Percentiles rank a stretch among this genome's conserved stretches.
These are phyloP conservation scores for Hypoxylon trugodes DNA, from an alignment of 495 filamentous ascomycete species.

Conservation along the genomic window DNA sequence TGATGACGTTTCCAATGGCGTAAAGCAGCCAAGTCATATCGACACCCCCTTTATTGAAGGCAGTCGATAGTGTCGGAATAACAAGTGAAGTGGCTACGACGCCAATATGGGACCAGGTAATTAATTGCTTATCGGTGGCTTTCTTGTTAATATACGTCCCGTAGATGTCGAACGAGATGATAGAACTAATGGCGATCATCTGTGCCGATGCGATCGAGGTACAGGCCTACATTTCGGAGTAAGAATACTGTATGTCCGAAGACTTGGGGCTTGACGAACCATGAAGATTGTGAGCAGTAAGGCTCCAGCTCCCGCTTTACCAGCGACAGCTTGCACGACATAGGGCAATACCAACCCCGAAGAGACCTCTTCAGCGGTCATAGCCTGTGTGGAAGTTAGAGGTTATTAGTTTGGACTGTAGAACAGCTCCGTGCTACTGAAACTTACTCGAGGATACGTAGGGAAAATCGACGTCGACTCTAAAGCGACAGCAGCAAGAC, in stretches of 20 bases:
- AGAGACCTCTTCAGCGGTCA: slow-evolving; percentile 1
- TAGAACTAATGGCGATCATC: slow-evolving; percentile 6
- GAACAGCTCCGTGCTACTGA: neutral
- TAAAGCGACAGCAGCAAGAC: slow-evolving; percentile 1
- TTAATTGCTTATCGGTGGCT: slow-evolving; percentile 4
- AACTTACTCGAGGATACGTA: slow-evolving; percentile 1
- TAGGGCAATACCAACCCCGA: neutral
- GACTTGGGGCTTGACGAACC: neutral
- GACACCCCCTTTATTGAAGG: slow-evolving; percentile 8
- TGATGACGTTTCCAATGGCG: slow-evolving; percentile 1
- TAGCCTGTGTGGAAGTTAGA: too few species aligned
- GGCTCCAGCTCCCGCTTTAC: slow-evolving; percentile 2
- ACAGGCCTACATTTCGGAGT: neutral
- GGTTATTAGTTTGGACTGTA: neutral
- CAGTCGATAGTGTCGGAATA: slow-evolving; percentile 3
- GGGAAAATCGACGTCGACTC: slow-evolving; percentile 6
- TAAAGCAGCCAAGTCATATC: slow-evolving; percentile 8
- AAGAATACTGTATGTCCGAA: neutral
- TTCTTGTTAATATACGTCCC: slow-evolving; percentile 6
- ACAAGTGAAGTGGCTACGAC: neutral
- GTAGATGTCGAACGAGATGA: slow-evolving; percentile 6
- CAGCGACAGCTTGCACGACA: slow-evolving; percentile 4
- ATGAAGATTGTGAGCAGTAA: slow-evolving; percentile 4
- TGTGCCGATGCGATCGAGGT: slow-evolving; percentile 5
- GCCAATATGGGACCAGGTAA: slow-evolving; percentile 6